These are phyloP conservation scores for Barbarea vulgaris DNA, from an alignment of 345 rosid genomes.

Conservation along the genomic window DNA sequence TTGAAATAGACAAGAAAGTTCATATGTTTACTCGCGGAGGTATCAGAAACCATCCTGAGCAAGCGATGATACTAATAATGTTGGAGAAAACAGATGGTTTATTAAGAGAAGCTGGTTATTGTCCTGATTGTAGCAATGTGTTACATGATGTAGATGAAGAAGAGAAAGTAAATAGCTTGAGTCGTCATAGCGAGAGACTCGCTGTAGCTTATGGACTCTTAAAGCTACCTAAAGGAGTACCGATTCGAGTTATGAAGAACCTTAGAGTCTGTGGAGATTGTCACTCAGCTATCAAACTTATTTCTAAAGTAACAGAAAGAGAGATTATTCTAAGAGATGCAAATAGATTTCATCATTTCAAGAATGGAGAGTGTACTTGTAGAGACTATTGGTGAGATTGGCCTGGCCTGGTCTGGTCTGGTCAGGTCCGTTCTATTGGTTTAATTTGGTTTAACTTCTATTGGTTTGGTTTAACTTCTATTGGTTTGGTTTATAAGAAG, in stretches of 20 bases:
- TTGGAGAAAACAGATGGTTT: constrained; percentile 58
- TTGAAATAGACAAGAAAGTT: constrained; percentile 62
- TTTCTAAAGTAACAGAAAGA: constrained; percentile 63
- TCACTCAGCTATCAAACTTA: constrained; percentile 71
- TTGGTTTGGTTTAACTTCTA: constrained; percentile 13
- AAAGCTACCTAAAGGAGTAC: constrained; percentile 67
- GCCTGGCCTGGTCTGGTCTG: neutral
- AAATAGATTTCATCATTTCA: constrained; percentile 80
- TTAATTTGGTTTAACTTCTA: neutral
- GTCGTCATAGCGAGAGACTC: constrained; percentile 71
- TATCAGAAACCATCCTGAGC: constrained; percentile 58
- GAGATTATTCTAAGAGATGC: constrained; percentile 84
- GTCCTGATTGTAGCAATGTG: constrained; percentile 74
- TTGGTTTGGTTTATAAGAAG: constrained; percentile 19
- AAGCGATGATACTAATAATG: constrained; percentile 49
- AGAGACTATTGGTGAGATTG: constrained; percentile 68
- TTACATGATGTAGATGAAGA: constrained; percentile 86
- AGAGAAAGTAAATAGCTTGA: constrained; percentile 65
- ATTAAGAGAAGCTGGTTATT: constrained; percentile 70
- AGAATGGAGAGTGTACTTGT: constrained; percentile 76
- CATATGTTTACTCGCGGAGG: constrained; percentile 74
- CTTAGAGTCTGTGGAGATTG: constrained; percentile 87
- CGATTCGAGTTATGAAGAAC: constrained; percentile 78
- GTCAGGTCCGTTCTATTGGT: neutral
- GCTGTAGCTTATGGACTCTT: constrained; percentile 85